Conservation (phyloP, 202 grass and related monocot species). For the Schoenoplectus tabernaemontani region DNA sequence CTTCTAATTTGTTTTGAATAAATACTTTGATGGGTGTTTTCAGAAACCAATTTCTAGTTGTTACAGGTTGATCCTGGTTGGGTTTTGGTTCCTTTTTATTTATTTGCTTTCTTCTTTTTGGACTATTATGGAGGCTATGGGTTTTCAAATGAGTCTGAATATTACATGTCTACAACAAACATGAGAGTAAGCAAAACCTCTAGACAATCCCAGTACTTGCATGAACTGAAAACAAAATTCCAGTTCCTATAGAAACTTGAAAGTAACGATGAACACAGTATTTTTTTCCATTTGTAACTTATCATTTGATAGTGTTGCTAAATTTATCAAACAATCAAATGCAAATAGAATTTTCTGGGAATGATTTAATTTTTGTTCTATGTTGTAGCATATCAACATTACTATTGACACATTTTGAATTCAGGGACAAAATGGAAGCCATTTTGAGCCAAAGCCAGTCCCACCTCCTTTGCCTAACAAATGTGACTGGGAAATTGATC, state of each 20-base stretch:
- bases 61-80: neutral
- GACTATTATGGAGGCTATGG: neutral
- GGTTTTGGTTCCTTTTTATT: neutral
- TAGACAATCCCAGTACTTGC: neutral
- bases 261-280: neutral
- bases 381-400: neutral
- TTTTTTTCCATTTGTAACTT: neutral
- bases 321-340: neutral
- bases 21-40: neutral
- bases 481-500: constrained; percentile 98
- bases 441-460: constrained; percentile 94
- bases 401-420: constrained; percentile 21
- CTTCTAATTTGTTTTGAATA: neutral
- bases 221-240: neutral
- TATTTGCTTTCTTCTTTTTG: neutral
- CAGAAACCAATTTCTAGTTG: neutral
- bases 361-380: neutral
- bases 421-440: constrained; percentile 97
- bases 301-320: constrained; percentile 11
- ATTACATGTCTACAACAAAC: neutral
- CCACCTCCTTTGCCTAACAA: constrained; percentile 96
- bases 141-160: neutral
- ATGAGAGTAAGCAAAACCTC: neutral
- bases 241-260: neutral
- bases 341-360: neutral